Percentiles rank a stretch among this genome's conserved stretches.
phyloP scores from a whole-genome alignment of 768 basidiomycete genomes.

The Calocera viscosa region DNA sequence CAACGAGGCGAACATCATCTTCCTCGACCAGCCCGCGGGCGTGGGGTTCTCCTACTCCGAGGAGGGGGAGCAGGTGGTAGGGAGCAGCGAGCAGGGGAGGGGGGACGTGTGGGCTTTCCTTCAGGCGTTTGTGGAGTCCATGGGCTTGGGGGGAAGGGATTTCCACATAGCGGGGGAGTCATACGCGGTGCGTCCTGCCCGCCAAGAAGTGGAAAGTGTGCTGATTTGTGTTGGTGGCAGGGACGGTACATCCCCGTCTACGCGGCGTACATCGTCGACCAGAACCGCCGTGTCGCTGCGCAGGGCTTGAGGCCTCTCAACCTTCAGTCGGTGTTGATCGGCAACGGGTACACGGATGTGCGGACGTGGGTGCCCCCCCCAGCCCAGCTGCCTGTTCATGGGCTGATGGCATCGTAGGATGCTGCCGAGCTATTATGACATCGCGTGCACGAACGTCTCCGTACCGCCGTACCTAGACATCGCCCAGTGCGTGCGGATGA shows the following conservation, averaged over 20 bases:
- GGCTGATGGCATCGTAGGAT: too few relatives aligned
- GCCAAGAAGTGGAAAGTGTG: too few relatives aligned
- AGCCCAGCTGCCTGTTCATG: too few relatives aligned
- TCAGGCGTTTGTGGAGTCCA: background rate
- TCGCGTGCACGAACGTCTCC: conserved; percentile 43
- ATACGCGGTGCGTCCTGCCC: background rate
- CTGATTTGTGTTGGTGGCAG: background rate
- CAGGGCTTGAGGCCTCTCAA: conserved; percentile 46
- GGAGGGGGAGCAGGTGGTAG: background rate
- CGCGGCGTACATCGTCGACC: conserved; percentile 63
- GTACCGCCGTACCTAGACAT: conserved; percentile 33
- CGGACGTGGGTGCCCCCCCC: conserved; percentile 33
- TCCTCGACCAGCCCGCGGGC: background rate
- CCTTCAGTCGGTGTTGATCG: conserved; percentile 57
- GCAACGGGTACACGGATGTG: conserved; percentile 46
- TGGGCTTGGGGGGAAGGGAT: background rate
- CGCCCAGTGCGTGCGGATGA: conserved; percentile 10
- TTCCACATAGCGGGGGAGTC: background rate
- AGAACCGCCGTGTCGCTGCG: conserved; percentile 43
- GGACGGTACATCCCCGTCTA: conserved; percentile 30
- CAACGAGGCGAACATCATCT: background rate
- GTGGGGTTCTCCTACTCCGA: background rate
- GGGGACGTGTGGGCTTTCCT: background rate
- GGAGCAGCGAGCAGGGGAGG: background rate
- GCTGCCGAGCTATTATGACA: conserved; percentile 36